Base-by-base conservation (phyloP, 352 stramenopile species). In the Globisporangium uncinulatum region DNA sequence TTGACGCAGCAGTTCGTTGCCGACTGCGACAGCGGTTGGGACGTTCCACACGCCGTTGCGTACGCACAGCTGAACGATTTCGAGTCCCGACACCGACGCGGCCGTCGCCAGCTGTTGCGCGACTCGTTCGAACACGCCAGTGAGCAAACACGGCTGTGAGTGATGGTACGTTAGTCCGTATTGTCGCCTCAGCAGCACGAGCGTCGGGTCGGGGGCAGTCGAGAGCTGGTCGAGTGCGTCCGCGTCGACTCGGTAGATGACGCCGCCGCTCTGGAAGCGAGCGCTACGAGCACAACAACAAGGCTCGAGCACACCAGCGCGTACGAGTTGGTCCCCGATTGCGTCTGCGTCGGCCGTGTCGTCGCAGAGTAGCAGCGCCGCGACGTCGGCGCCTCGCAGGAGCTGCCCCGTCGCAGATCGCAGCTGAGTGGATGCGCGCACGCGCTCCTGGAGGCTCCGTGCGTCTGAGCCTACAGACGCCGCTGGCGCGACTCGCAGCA, bases 41-140 rank as follows among this genome's bases (percentile, higher is more conserved):
- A 79, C 67, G 55, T 70, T 83, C 29, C 70, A 70, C 9, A 69
- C 71, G 21, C 74, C 74, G 41, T 67, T 73, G 17, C 62, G 62
- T 6, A 83, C 53, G n/a, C 74, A 47, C 36, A 51, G n/a, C 56
- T 81, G 69, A 52, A 79, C 61, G 37, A 73, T 65, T 32, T 77
- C 64, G 4, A 65, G 70, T 21, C 71, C 74, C 7, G 61, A 65
- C n/a, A 79, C 32, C 6, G 63, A 48, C 29, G 21, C 61, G 41
- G 51, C 58, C 49, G 55, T 20, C 29, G 59, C 64, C 15, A 68
- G 19, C 29, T 51, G 19, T 34, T 37, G 17, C 6, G 24, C 9
- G 19, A 64, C 55, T 19, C 39, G 39, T 6, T 56, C 51, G 21
- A 60, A 34, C 15, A 68, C 51, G 1, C 31, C 29, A 7, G 34